phyloP scores from a whole-genome alignment of 2,329 filamentous ascomycete species.

The Exophiala calicioides region DNA sequence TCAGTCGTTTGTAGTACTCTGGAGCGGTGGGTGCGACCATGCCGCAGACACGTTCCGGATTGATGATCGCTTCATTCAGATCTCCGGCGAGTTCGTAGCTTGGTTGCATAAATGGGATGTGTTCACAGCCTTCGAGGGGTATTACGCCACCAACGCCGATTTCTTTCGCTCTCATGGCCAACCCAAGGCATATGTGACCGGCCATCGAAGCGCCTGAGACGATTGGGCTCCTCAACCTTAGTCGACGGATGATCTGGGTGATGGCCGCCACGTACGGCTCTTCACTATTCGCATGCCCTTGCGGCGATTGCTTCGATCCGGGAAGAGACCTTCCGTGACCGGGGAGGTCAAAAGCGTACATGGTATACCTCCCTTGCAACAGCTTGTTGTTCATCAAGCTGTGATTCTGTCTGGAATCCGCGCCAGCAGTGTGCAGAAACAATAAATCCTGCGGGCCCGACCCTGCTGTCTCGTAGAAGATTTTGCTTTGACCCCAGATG shows the following conservation, averaged over 20 bases:
- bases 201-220: constrained; percentile 23
- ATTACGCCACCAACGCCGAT: constrained; percentile 20
- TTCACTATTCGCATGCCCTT: constrained; percentile 19
- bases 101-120: constrained; percentile 13
- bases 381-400: constrained; percentile 23
- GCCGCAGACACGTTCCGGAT: constrained; percentile 27
- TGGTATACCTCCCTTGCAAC: constrained; percentile 16
- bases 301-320: constrained; percentile 16
- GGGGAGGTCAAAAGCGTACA: constrained; percentile 27
- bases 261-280: constrained; percentile 23
- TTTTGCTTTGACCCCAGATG: constrained; percentile 21
- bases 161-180: constrained; percentile 17
- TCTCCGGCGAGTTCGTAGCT: constrained; percentile 20
- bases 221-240: constrained; percentile 13
- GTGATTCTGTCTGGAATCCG: constrained; percentile 24
- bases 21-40: constrained; percentile 52
- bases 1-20: constrained; percentile 47
- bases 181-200: constrained; percentile 20
- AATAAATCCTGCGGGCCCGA: constrained; percentile 16
- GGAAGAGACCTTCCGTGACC: constrained; percentile 26
- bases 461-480: constrained; percentile 27
- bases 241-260: constrained; percentile 14
- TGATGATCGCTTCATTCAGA: constrained; percentile 19
- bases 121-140: constrained; percentile 25
- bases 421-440: constrained; percentile 26